These are phyloP conservation scores for Arctostaphylos glauca DNA, from an alignment of 148 eudicot genomes.

Conservation along the genomic window DNA sequence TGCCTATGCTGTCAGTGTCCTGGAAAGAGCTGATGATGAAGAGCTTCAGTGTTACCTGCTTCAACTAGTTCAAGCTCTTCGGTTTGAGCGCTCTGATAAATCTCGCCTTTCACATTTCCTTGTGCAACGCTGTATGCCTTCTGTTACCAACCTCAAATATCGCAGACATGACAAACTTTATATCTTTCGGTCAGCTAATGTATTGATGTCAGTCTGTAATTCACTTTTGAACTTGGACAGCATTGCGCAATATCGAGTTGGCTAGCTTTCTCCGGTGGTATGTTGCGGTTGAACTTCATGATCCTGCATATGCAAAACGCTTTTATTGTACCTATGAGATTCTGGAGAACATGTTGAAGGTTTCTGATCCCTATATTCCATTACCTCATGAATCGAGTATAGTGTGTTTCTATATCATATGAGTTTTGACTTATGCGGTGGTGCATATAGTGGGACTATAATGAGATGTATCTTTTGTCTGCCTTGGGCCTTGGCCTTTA, in stretches of 20 bases:
- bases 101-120: constrained; percentile 90
- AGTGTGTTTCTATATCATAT: background rate
- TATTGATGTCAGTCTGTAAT: constrained; percentile 12
- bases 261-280: constrained; percentile 99
- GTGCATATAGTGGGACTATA: background rate
- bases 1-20: constrained; percentile 93
- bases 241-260: constrained; percentile 76
- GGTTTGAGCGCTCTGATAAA: constrained; percentile 96
- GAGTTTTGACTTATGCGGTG: background rate
- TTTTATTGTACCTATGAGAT: constrained; percentile 85
- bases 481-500: background rate
- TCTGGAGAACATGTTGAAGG: constrained; percentile 92
- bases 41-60: constrained; percentile 97
- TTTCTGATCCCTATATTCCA: constrained; percentile 22
- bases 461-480: background rate
- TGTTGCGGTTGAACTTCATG: constrained; percentile 96
- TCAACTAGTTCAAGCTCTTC: constrained; percentile 98
- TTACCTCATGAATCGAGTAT: background rate
- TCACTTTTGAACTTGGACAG: constrained; percentile 37
- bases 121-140: constrained; percentile 80
- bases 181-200: constrained; percentile 14
- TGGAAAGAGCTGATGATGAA: constrained; percentile 97
- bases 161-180: background rate
- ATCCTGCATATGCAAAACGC: constrained; percentile 91
- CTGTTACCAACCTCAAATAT: background rate